These are phyloP conservation scores for Bipolaris bicolor DNA, from an alignment of 2,329 filamentous ascomycete genomes.

Conservation along the genomic window DNA sequence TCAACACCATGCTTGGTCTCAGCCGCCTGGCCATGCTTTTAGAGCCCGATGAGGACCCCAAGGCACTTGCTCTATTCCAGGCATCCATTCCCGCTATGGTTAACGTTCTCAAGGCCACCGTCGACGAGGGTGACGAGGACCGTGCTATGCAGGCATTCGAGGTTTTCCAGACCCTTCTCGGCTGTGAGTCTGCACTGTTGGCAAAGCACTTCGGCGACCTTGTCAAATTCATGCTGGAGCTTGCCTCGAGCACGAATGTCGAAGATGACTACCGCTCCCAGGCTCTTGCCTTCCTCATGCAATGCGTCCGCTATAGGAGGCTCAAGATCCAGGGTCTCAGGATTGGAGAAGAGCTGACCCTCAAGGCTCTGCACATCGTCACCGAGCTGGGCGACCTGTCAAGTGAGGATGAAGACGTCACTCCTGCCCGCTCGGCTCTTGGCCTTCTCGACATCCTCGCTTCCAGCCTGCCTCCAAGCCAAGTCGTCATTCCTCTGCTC, in stretches of 20 bases:
- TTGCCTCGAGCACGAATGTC: conserved; percentile 75
- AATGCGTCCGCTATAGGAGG: conserved; percentile 88
- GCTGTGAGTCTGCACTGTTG: conserved; percentile 84
- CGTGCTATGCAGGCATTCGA: conserved; percentile 90
- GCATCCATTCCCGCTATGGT: conserved; percentile 86
- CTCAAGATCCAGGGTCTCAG: conserved; percentile 93
- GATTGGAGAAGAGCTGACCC: conserved; percentile 84
- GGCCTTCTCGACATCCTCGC: conserved; percentile 88
- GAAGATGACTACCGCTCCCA: conserved; percentile 88
- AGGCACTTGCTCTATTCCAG: conserved; percentile 76
- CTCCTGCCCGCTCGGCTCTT: conserved; percentile 82
- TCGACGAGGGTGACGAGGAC: conserved; percentile 82
- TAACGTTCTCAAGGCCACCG: conserved; percentile 81
- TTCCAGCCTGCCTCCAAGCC: conserved; percentile 85
- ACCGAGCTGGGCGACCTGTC: conserved; percentile 81
- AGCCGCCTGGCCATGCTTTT: conserved; percentile 87
- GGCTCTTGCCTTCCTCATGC: conserved; percentile 91
- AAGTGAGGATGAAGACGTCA: conserved; percentile 80
- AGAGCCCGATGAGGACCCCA: conserved; percentile 82
- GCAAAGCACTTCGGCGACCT: conserved; percentile 88
- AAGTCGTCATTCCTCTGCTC: conserved; percentile 91
- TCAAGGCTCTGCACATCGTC: conserved; percentile 85
- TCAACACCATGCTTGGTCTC: conserved; percentile 92
- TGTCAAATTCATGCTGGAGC: conserved; percentile 89
- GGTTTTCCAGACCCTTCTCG: conserved; percentile 93